phyloP scores from a whole-genome alignment of 495 filamentous ascomycete species.

The Lasiosphaeria hispida region DNA sequence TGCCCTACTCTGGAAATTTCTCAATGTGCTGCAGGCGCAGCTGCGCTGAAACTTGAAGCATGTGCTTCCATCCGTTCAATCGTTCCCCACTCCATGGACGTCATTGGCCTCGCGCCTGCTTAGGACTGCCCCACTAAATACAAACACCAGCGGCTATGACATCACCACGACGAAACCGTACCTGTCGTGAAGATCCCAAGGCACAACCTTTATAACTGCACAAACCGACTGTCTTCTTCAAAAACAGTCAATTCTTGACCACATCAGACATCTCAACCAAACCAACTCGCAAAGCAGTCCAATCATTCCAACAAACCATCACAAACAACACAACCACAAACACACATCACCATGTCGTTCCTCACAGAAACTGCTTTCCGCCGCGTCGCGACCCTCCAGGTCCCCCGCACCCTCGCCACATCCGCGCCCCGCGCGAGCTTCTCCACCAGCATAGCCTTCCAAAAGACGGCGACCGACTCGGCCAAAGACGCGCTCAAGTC shows the following conservation, averaged over 20 bases:
- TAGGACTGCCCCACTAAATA: conserved; percentile 4
- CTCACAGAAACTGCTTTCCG: conserved; percentile 40
- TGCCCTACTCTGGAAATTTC: neutral
- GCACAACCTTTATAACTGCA: neutral
- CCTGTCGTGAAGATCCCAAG: neutral
- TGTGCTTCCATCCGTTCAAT: neutral
- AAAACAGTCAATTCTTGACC: neutral
- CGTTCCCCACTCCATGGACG: conserved; percentile 8
- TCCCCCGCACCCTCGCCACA: conserved; percentile 20
- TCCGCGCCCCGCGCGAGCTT: conserved; percentile 40
- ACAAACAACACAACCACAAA: conserved; percentile 16
- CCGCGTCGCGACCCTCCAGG: conserved; percentile 32
- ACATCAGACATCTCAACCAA: neutral
- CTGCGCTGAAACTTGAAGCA: neutral
- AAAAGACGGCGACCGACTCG: conserved; percentile 44
- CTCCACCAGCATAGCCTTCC: conserved; percentile 38
- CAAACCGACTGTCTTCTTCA: neutral
- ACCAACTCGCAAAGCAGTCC: neutral
- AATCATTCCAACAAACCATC: neutral
- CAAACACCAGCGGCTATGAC: conserved; percentile 20
- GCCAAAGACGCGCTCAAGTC: conserved; percentile 52
- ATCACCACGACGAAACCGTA: conserved; percentile 25
- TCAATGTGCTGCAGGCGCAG: neutral
- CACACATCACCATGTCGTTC: conserved; percentile 46
- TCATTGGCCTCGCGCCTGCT: conserved; percentile 12